Evolutionary conservation across 2,329 filamentous ascomycete species (phyloP).

Genomic region (Tolypocladium cylindrosporum): DNA sequence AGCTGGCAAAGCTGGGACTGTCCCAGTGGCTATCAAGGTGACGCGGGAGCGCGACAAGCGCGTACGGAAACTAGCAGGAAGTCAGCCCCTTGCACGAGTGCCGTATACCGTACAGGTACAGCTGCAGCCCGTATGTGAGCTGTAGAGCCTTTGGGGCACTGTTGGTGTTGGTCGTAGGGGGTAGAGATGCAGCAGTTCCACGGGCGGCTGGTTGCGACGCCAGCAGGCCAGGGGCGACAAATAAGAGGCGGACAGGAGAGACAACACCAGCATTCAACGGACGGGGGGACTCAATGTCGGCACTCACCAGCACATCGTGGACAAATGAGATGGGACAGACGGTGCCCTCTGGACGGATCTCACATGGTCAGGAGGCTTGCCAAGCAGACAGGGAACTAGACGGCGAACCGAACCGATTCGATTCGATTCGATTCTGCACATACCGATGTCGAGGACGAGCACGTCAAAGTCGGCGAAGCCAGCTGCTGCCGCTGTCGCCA

Average conservation of each 20-base stretch:
- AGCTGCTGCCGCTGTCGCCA: constrained; percentile 7
- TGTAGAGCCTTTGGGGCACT: background rate
- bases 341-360: constrained; percentile 54
- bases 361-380: background rate
- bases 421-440: constrained; percentile 3
- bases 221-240: background rate
- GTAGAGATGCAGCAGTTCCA: constrained; percentile 5
- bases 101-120: background rate
- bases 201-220: background rate
- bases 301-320: constrained; percentile 69
- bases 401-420: background rate
- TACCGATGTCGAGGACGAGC: constrained; percentile 28
- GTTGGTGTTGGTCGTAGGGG: background rate
- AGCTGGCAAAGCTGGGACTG: constrained; percentile 50
- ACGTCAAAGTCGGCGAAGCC: constrained; percentile 20
- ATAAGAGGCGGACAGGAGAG: background rate
- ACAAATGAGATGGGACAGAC: constrained; percentile 79
- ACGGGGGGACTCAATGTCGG: background rate
- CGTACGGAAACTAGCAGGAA: constrained; percentile 61
- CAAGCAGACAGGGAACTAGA: background rate
- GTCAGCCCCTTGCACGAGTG: constrained; percentile 3
- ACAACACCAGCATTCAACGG: background rate
- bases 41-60: constrained; percentile 53
- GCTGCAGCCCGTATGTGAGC: background rate
- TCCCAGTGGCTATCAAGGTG: constrained; percentile 60